These are phyloP conservation scores for Lenwebbia sp. DNA, from an alignment of 345 rosid species.

Conservation along the genomic window DNA sequence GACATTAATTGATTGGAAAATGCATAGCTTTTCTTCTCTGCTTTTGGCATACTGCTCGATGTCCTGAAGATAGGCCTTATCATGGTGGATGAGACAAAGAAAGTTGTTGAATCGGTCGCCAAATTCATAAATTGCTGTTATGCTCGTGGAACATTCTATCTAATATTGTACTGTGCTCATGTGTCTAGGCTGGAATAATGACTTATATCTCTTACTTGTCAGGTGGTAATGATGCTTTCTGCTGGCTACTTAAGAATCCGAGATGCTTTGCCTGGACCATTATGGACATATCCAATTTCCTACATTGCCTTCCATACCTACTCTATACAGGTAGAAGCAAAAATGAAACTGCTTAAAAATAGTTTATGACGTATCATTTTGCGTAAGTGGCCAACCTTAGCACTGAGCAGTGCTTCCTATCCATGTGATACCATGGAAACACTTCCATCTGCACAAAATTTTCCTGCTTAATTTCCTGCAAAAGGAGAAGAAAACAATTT, in stretches of 20 bases:
- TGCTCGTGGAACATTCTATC: neutral
- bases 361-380: neutral
- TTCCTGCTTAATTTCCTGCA: neutral
- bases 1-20: neutral
- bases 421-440: neutral
- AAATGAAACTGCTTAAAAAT: neutral
- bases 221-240: conserved; percentile 95
- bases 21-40: neutral
- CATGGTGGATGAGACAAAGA: neutral
- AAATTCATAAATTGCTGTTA: neutral
- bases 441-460: neutral
- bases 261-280: conserved; percentile 62
- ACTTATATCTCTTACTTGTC: conserved; percentile 14
- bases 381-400: neutral
- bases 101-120: neutral
- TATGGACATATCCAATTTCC: conserved; percentile 92
- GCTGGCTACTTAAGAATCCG: conserved; percentile 93
- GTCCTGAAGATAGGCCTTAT: neutral
- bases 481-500: neutral
- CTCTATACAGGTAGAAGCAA: conserved; percentile 61
- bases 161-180: neutral
- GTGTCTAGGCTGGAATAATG: neutral
- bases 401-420: neutral
- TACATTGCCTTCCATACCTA: conserved; percentile 84
- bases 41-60: neutral